These are phyloP conservation scores for Psilocybe tampanensis DNA, from an alignment of 768 basidiomycete species.

Conservation along the genomic window DNA sequence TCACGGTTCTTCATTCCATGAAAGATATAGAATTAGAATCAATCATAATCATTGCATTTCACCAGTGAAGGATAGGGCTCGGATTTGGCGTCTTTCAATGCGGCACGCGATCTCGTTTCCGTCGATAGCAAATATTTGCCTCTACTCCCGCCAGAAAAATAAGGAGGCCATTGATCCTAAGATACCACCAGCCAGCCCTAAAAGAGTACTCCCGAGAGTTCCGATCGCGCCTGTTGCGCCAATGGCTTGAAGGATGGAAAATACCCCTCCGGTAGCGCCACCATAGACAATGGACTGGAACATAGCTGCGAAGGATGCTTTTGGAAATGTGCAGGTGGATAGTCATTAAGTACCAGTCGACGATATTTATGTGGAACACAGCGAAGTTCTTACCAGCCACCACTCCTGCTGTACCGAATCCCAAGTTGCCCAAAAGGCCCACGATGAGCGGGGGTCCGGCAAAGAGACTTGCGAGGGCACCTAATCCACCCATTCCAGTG, in stretches of 20 bases:
- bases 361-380: too few relatives aligned
- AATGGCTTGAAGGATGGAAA: conserved; percentile 21
- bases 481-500: not conserved
- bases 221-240: conserved; percentile 19
- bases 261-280: conserved; percentile 21
- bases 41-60: too few relatives aligned
- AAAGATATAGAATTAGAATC: too few relatives aligned
- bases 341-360: too few relatives aligned
- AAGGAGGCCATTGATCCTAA: not conserved
- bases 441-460: conserved; percentile 13
- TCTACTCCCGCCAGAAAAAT: not conserved
- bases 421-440: conserved; percentile 10
- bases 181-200: conserved; percentile 9
- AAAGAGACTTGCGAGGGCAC: conserved; percentile 9
- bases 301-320: conserved; percentile 16
- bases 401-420: conserved; percentile 19
- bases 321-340: not conserved
- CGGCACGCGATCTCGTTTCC: too few relatives aligned
- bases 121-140: too few relatives aligned
- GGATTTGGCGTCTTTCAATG: too few relatives aligned
- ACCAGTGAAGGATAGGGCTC: too few relatives aligned
- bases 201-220: conserved; percentile 3
- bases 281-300: conserved; percentile 16
- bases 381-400: conserved; percentile 7
- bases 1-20: too few relatives aligned